Evolutionary conservation across 768 basidiomycete species (phyloP).

Genomic region (Naganishia randhawae): DNA sequence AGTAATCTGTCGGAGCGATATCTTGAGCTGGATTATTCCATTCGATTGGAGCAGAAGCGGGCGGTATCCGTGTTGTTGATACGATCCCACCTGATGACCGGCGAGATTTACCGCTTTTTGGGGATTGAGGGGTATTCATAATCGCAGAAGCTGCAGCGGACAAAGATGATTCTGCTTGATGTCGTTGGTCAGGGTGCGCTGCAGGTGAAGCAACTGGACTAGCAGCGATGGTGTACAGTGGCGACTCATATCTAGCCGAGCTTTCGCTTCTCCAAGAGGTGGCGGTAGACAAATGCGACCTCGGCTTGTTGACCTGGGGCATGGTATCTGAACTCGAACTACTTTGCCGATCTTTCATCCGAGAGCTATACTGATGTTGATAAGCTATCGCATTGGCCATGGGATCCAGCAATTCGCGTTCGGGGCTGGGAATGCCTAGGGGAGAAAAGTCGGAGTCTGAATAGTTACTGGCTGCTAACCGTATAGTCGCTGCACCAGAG

Average conservation of each 20-base stretch:
- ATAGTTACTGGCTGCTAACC: constrained; percentile 40
- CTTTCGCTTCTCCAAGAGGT: constrained; percentile 7
- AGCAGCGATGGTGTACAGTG: constrained; percentile 45
- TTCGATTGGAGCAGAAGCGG: constrained; percentile 57
- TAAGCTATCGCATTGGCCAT: constrained; percentile 54
- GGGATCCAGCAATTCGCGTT: constrained; percentile 85
- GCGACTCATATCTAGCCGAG: constrained; percentile 60
- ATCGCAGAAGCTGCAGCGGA: constrained; percentile 21
- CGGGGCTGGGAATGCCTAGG: constrained; percentile 80
- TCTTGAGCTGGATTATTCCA: constrained; percentile 49
- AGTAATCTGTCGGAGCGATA: constrained; percentile 38
- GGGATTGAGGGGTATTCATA: constrained; percentile 12
- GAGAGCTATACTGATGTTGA: not conserved
- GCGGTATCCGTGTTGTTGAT: constrained; percentile 52
- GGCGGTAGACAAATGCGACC: not conserved
- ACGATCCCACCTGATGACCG: constrained; percentile 51
- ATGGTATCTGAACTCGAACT: constrained; percentile 24
- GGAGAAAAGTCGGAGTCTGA: constrained; percentile 64
- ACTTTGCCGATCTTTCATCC: constrained; percentile 8
- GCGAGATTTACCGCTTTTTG: constrained; percentile 36
- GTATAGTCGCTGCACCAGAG: constrained; percentile 39
- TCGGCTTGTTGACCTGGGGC: not conserved
- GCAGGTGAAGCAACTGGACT: constrained; percentile 19
- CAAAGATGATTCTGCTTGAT: not conserved
- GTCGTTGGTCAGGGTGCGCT: not conserved